Conservation (phyloP, 352 stramenopile genomes). For the Lagenidium sp. region DNA sequence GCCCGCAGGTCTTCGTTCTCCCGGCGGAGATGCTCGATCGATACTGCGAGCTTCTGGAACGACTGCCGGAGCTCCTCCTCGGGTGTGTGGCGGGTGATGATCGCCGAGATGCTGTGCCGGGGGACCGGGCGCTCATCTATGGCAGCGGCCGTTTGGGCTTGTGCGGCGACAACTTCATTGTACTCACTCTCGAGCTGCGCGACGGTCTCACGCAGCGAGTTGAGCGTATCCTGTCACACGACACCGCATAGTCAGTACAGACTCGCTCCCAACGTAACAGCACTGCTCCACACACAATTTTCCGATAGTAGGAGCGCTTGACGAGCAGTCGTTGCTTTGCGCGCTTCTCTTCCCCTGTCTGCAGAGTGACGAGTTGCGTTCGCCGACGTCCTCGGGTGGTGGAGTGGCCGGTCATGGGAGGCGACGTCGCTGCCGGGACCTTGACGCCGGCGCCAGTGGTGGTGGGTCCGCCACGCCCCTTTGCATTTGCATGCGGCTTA, state of each 20-base stretch:
- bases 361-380: no score
- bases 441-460: no score
- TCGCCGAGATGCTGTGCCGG: slow-evolving; percentile 10
- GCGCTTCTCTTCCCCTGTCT: no score
- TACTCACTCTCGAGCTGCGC: slow-evolving; percentile 40
- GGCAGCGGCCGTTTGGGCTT: not conserved
- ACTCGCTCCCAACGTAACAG: no score
- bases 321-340: slow-evolving; percentile 62
- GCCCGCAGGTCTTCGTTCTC: slow-evolving; percentile 49
- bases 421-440: no score
- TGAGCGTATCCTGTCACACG: slow-evolving; percentile 46
- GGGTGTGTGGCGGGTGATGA: slow-evolving; percentile 4
- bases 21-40: slow-evolving; percentile 38
- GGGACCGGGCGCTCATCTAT: not conserved
- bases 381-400: no score
- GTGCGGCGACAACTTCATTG: slow-evolving; percentile 14
- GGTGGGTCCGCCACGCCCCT: no score
- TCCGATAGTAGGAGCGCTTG: slow-evolving; percentile 66
- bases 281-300: slow-evolving; percentile 57
- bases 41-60: slow-evolving; percentile 41
- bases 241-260: no score
- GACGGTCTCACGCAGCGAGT: slow-evolving; percentile 36
- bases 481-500: no score
- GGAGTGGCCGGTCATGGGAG: no score
- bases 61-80: slow-evolving; percentile 32